phyloP scores from a whole-genome alignment of 2,329 filamentous ascomycete species.

The Ophiostoma sp. region DNA sequence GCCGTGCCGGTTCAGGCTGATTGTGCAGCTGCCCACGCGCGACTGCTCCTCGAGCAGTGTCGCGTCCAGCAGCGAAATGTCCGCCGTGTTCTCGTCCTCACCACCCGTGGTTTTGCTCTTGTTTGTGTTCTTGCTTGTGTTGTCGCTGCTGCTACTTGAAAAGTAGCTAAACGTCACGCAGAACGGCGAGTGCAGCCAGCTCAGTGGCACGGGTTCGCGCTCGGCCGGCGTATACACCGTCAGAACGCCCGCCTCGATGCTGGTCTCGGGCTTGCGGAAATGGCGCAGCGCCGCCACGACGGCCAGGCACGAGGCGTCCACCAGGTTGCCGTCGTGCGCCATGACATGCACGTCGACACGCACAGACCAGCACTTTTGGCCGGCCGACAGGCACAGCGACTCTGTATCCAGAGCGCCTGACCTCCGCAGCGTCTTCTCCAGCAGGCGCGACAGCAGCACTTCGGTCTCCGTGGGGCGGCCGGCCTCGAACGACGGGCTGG shows the following conservation, averaged over 20 bases:
- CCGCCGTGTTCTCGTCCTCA: constrained; percentile 51
- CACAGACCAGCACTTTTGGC: constrained; percentile 84
- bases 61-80: constrained; percentile 66
- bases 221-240: constrained; percentile 81
- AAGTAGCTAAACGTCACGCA: constrained; percentile 89
- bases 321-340: constrained; percentile 82
- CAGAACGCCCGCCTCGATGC: constrained; percentile 75
- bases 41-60: constrained; percentile 72
- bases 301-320: constrained; percentile 80
- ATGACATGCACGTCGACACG: constrained; percentile 89
- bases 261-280: constrained; percentile 84
- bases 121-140: background rate
- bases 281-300: constrained; percentile 84
- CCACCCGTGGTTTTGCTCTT: constrained; percentile 31
- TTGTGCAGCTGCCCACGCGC: constrained; percentile 65
- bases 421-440: constrained; percentile 90
- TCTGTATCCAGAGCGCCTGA: constrained; percentile 92
- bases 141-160: constrained; percentile 21
- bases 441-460: constrained; percentile 75
- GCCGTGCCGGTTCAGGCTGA: constrained; percentile 83
- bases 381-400: constrained; percentile 87
- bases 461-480: constrained; percentile 80
- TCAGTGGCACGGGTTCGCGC: constrained; percentile 82
- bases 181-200: constrained; percentile 86
- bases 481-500: constrained; percentile 81